Percentiles rank a stretch among this genome's conserved stretches.
Evolutionary conservation across 495 filamentous ascomycete genomes (phyloP).

Genomic region (Penicillium argentinense): DNA sequence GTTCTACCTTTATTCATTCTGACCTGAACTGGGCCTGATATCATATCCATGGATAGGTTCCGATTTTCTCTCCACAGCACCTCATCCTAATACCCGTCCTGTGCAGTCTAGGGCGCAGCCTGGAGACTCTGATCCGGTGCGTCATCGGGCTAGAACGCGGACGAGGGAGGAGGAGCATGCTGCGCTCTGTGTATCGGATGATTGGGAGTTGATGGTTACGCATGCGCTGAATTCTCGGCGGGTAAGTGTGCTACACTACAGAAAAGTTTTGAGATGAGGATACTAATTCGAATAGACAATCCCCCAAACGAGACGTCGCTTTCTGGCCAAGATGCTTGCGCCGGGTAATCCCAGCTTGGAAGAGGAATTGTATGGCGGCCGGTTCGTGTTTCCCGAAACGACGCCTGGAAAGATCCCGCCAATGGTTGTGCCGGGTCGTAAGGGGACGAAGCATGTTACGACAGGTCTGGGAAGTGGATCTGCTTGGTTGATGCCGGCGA

Average conservation of each 20-base stretch:
- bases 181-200: slow-evolving; percentile 34
- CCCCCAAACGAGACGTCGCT: slow-evolving; percentile 41
- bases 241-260: slow-evolving; percentile 16
- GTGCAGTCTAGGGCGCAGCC: not conserved
- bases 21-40: not conserved
- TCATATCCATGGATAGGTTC: not conserved
- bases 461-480: slow-evolving; percentile 6
- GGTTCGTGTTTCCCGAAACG: slow-evolving; percentile 24
- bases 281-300: slow-evolving; percentile 28
- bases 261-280: not conserved
- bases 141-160: slow-evolving; percentile 12
- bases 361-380: slow-evolving; percentile 29
- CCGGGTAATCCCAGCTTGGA: slow-evolving; percentile 29
- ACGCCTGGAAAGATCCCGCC: slow-evolving; percentile 6
- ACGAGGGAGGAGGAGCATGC: slow-evolving; percentile 38
- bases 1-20: not conserved
- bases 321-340: slow-evolving; percentile 35
- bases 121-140: not conserved
- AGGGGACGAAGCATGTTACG: slow-evolving; percentile 1
- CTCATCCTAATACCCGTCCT: not conserved
- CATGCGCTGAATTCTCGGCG: slow-evolving; percentile 36
- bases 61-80: not conserved
- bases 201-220: slow-evolving; percentile 36
- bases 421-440: not conserved
- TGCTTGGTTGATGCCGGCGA: slow-evolving; percentile 12